Conservation (phyloP, 2,329 filamentous ascomycete genomes). For the Orbilia brochopaga region DNA sequence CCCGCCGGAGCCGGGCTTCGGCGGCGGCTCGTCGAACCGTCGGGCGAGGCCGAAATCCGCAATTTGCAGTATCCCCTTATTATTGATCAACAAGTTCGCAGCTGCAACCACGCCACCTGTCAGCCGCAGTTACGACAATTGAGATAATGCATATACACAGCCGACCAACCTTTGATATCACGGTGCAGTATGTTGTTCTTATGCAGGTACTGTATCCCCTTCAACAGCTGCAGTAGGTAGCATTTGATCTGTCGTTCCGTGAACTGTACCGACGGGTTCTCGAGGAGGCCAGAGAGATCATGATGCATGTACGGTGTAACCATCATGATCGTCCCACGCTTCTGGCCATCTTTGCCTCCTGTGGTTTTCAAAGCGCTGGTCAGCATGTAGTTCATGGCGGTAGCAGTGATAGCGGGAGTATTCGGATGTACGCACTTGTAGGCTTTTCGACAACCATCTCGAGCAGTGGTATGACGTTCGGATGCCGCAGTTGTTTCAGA, state of each 20-base stretch:
- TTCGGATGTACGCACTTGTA: slow-evolving; percentile 55
- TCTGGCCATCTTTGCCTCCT: slow-evolving; percentile 74
- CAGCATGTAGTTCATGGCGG: slow-evolving; percentile 3
- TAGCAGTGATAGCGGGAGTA: background rate
- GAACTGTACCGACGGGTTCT: slow-evolving; percentile 89
- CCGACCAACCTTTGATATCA: slow-evolving; percentile 78
- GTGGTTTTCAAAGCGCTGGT: slow-evolving; percentile 4
- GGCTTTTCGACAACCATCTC: slow-evolving; percentile 93
- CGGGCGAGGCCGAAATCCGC: slow-evolving; percentile 94
- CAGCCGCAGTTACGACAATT: background rate
- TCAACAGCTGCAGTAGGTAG: slow-evolving; percentile 90
- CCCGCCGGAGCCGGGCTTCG: slow-evolving; percentile 76
- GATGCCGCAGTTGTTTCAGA: slow-evolving; percentile 89
- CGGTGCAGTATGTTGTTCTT: slow-evolving; percentile 83
- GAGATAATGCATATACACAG: background rate
- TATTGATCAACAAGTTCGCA: slow-evolving; percentile 94
- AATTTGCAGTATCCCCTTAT: slow-evolving; percentile 90
- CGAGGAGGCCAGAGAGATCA: slow-evolving; percentile 93
- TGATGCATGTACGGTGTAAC: slow-evolving; percentile 99
- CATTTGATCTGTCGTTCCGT: slow-evolving; percentile 94
- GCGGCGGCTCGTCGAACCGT: slow-evolving; percentile 85
- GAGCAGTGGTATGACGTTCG: slow-evolving; percentile 82
- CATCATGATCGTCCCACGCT: slow-evolving; percentile 80
- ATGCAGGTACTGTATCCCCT: slow-evolving; percentile 88
- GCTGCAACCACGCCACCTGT: slow-evolving; percentile 60